A percentile compares a stretch with the other conserved stretches of the same genome.
These are phyloP conservation scores for Kodamaea alishanica DNA, from an alignment of 1,139 yeast genomes.

Conservation along the genomic window DNA sequence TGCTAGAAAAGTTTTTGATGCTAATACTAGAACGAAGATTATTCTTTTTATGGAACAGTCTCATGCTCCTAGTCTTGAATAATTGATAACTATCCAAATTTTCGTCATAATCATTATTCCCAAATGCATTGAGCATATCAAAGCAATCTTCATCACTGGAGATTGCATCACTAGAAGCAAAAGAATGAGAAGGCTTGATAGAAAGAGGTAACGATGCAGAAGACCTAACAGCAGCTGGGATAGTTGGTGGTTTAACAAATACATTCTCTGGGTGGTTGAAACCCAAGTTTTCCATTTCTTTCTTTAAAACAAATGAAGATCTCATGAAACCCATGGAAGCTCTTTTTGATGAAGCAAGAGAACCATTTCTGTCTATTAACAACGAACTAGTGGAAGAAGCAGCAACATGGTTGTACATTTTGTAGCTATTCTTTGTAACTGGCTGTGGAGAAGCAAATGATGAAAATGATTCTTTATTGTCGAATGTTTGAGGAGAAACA, in stretches of 20 bases:
- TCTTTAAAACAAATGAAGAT: constrained; percentile 26
- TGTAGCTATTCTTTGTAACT: constrained; percentile 3
- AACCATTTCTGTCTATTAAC: constrained; percentile 6
- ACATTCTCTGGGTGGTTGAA: constrained; percentile 33
- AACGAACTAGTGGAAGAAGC: constrained; percentile 7
- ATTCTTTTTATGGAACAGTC: constrained; percentile 1
- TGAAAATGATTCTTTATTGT: neutral
- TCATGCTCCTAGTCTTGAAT: constrained; percentile 1
- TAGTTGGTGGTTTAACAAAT: constrained; percentile 25
- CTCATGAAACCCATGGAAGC: constrained; percentile 27
- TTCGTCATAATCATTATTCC: constrained; percentile 4
- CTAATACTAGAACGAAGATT: constrained; percentile 4
- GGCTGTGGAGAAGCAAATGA: constrained; percentile 8
- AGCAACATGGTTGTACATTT: constrained; percentile 5
- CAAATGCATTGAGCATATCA: constrained; percentile 21
- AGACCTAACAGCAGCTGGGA: constrained; percentile 22
- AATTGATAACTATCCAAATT: neutral
- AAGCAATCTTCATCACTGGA: constrained; percentile 16
- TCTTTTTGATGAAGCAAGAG: constrained; percentile 12
- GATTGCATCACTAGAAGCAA: constrained; percentile 5
- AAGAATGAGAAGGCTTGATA: constrained; percentile 3
- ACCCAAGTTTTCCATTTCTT: constrained; percentile 25
- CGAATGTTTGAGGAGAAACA: too few species aligned
- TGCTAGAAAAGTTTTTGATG: constrained; percentile 6
- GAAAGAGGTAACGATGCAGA: constrained; percentile 2